These are phyloP conservation scores for Jatropha podagrica DNA, from an alignment of 441 rosid species.

Conservation along the genomic window DNA sequence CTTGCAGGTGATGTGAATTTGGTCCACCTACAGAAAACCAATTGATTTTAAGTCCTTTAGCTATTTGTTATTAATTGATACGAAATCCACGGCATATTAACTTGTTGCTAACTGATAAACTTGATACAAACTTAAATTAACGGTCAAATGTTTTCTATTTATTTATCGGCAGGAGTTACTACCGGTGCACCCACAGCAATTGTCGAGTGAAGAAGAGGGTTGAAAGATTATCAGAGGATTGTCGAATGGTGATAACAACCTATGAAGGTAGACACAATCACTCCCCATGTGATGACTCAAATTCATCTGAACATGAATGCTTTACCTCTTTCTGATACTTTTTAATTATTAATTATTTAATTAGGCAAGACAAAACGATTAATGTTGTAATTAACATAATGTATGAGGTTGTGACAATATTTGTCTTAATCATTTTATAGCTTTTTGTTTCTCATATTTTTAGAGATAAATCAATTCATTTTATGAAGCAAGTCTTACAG, in stretches of 20 bases:
- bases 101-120: too few species aligned
- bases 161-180: slow-evolving; percentile 66
- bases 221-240: slow-evolving; percentile 86
- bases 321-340: slow-evolving; percentile 54
- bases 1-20: too few species aligned
- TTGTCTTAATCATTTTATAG: neutral
- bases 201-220: slow-evolving; percentile 97
- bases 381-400: slow-evolving; percentile 9
- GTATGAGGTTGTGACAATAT: slow-evolving; percentile 10
- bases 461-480: neutral
- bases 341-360: neutral
- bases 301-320: slow-evolving; percentile 78
- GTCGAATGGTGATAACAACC: slow-evolving; percentile 97
- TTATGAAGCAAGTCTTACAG: too few species aligned
- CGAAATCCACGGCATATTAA: too few species aligned
- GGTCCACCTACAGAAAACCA: too few species aligned
- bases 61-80: too few species aligned
- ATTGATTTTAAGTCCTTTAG: too few species aligned
- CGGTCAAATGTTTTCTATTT: neutral
- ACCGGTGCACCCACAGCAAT: slow-evolving; percentile 80
- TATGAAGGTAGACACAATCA: slow-evolving; percentile 98
- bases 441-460: neutral
- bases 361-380: neutral
- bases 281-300: slow-evolving; percentile 80
- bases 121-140: too few species aligned